Conservation (phyloP, 768 basidiomycete genomes). For the Termitomyces titanicus region DNA sequence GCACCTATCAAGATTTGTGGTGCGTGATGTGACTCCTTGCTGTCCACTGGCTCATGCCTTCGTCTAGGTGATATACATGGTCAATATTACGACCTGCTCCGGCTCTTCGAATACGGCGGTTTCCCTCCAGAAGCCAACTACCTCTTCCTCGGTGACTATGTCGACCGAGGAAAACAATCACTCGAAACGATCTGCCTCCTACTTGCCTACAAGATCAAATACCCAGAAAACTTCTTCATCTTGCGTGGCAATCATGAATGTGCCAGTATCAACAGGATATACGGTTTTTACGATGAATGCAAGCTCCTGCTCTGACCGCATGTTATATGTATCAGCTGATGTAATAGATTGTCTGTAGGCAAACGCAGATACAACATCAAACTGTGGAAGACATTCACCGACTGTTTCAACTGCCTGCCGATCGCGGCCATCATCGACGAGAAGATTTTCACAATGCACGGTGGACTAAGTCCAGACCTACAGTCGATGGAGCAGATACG, state of each 20-base stretch:
- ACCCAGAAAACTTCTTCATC: slow-evolving; percentile 99
- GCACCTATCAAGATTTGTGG: slow-evolving; percentile 99
- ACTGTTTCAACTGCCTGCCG: slow-evolving; percentile 99
- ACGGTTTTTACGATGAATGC: slow-evolving; percentile 99
- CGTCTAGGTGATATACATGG: slow-evolving; percentile 93
- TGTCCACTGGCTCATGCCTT: slow-evolving; percentile 9
- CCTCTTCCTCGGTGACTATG: slow-evolving; percentile 99
- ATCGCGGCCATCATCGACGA: slow-evolving; percentile 99
- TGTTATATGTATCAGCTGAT: slow-evolving; percentile 9
- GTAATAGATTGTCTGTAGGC: slow-evolving; percentile 46
- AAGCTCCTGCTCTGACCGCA: slow-evolving; percentile 27
- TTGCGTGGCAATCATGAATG: slow-evolving; percentile 99
- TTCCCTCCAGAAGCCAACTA: slow-evolving; percentile 99
- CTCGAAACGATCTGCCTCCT: slow-evolving; percentile 99
- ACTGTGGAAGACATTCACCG: slow-evolving; percentile 99
- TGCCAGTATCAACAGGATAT: slow-evolving; percentile 99
- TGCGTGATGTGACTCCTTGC: slow-evolving; percentile 36
- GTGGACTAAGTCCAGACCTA: slow-evolving; percentile 93
- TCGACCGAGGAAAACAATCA: slow-evolving; percentile 98
- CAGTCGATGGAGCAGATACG: slow-evolving; percentile 99
- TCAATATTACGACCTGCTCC: slow-evolving; percentile 97
- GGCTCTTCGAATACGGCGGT: slow-evolving; percentile 98
- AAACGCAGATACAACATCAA: slow-evolving; percentile 99
- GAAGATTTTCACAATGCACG: slow-evolving; percentile 99
- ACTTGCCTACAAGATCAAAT: slow-evolving; percentile 99